Conservation (phyloP, 495 filamentous ascomycete species). For the Penicillium verhagenii region DNA sequence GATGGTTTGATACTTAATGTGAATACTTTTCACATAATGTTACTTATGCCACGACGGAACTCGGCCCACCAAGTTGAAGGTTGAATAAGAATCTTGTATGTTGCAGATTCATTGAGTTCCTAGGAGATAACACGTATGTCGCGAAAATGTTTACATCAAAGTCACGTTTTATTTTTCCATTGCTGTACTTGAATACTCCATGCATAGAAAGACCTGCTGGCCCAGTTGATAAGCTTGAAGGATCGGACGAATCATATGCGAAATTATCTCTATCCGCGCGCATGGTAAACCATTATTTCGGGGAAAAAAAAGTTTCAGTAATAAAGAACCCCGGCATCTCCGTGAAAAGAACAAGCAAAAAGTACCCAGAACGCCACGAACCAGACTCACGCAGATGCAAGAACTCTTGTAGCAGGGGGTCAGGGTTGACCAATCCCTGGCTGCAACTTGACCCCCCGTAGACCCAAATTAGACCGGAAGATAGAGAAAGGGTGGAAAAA, state of each 20-base stretch:
- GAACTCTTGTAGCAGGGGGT: conserved; percentile 5
- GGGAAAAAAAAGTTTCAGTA: not conserved
- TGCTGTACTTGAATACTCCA: not conserved
- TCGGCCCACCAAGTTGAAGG: too few relatives aligned
- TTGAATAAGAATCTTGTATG: too few relatives aligned
- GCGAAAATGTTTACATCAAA: not conserved
- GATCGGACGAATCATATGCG: not conserved
- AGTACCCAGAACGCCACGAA: conserved; percentile 19
- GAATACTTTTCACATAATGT: too few relatives aligned
- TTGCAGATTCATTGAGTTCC: too few relatives aligned
- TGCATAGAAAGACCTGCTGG: not conserved
- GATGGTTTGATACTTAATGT: not conserved
- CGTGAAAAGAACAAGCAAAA: not conserved
- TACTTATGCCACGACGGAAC: too few relatives aligned
- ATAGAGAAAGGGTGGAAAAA: conserved; percentile 2
- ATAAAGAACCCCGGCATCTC: not conserved
- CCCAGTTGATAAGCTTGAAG: not conserved
- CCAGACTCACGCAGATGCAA: conserved; percentile 23
- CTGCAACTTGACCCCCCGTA: not conserved
- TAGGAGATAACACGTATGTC: too few relatives aligned
- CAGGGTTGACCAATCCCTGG: not conserved
- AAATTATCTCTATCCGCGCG: not conserved
- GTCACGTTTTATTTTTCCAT: not conserved
- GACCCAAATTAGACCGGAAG: conserved; percentile 13
- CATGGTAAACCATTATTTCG: not conserved